A percentile compares a stretch with the other conserved stretches of the same genome.
Conservation (phyloP, 2,329 filamentous ascomycete genomes). For the Lecanosticta acicola region DNA sequence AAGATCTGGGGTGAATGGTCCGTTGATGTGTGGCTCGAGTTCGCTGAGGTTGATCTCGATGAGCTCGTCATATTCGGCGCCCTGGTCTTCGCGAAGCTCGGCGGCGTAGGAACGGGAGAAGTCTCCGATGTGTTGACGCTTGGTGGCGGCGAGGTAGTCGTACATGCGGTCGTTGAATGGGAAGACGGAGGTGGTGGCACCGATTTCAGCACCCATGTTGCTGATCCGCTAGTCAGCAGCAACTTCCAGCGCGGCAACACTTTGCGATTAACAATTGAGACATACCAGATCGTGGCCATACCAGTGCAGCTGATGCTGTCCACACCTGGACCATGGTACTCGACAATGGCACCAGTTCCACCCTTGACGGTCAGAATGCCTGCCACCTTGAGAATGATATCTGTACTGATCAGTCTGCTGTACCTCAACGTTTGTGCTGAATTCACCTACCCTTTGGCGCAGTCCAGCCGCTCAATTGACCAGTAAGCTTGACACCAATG, state of each 20-base stretch:
- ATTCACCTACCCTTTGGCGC: conserved; percentile 73
- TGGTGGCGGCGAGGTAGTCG: conserved; percentile 88
- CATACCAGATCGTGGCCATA: conserved; percentile 67
- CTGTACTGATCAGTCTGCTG: conserved; percentile 44
- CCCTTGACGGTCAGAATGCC: conserved; percentile 97
- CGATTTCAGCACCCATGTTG: conserved; percentile 56
- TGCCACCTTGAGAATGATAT: conserved; percentile 95
- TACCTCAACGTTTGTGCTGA: not conserved
- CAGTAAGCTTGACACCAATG: conserved; percentile 93
- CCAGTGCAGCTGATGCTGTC: conserved; percentile 73
- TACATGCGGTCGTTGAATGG: conserved; percentile 98
- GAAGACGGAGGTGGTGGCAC: conserved; percentile 89
- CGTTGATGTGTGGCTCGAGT: conserved; percentile 97
- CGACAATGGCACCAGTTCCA: conserved; percentile 67
- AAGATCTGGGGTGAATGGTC: conserved; percentile 96
- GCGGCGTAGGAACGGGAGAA: conserved; percentile 78
- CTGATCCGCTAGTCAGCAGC: not conserved
- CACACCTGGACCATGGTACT: conserved; percentile 58
- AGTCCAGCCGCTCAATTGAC: conserved; percentile 83
- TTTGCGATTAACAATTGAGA: too few species aligned
- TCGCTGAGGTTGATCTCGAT: conserved; percentile 93
- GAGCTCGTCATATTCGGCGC: conserved; percentile 89
- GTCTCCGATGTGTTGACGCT: conserved; percentile 84
- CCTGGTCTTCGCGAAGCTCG: conserved; percentile 81
- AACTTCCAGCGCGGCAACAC: not conserved